These are phyloP conservation scores for Thoreauomyces humboldtii DNA, from an alignment of 192 early-diverging fungal species.

Conservation along the genomic window DNA sequence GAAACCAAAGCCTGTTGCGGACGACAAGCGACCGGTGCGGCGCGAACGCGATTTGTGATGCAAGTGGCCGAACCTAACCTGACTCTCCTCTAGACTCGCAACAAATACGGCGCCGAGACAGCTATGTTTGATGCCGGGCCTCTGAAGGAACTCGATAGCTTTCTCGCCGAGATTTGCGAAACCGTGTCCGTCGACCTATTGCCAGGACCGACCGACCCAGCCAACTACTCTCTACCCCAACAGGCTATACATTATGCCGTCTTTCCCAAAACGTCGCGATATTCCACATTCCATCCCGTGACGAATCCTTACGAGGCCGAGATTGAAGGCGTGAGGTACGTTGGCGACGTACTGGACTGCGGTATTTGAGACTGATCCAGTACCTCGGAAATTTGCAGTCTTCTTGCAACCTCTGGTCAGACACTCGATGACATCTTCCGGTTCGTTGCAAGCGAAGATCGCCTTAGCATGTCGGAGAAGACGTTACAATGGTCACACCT, in stretches of 20 bases:
- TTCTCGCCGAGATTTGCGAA: conserved; percentile 63
- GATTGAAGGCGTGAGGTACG: conserved; percentile 63
- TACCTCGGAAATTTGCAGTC: too few species aligned
- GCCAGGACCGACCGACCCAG: conserved; percentile 79
- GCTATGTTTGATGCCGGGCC: conserved; percentile 42
- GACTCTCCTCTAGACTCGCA: neutral
- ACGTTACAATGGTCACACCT: conserved; percentile 84
- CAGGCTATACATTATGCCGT: conserved; percentile 75
- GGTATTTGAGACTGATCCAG: too few species aligned
- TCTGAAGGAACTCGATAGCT: conserved; percentile 57
- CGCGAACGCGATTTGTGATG: too few species aligned
- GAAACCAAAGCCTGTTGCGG: conserved; percentile 33
- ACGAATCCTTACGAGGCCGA: conserved; percentile 81
- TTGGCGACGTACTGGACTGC: too few species aligned
- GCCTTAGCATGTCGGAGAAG: conserved; percentile 68
- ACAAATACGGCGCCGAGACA: conserved; percentile 16
- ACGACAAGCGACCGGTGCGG: conserved; percentile 37
- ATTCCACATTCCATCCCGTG: conserved; percentile 61
- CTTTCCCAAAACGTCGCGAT: conserved; percentile 58
- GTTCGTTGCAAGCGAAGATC: conserved; percentile 56
- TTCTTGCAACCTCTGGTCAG: conserved; percentile 84
- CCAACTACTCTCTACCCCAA: conserved; percentile 79
- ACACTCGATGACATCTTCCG: conserved; percentile 81
- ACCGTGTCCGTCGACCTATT: conserved; percentile 71
- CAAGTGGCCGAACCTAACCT: too few species aligned